Percentiles rank a stretch among this genome's conserved stretches.
Conservation (phyloP, 129 eudicot genomes). For the sunflower (Helianthus annuus) region HanXRQr2.0-SUNRISE NC_035448.2:189863017-189863516, state of each 20-base stretch:
- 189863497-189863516: not conserved
- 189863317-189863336: not conserved
- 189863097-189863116: too few species aligned
- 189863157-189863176: too few species aligned
- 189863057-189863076: too few species aligned
- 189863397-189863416: not conserved
- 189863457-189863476: not conserved
- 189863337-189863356: not conserved
- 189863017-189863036: too few species aligned
- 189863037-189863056: too few species aligned
- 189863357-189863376: slow-evolving; percentile 8
- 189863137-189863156: too few species aligned
- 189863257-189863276: slow-evolving; percentile 7
- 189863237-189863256: not conserved
- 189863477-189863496: not conserved
- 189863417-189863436: not conserved
- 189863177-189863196: too few species aligned
- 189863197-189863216: too few species aligned
- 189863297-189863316: slow-evolving; percentile 11
- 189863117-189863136: too few species aligned
- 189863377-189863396: slow-evolving; percentile 19
- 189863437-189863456: not conserved
- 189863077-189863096: too few species aligned
- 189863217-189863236: not conserved
- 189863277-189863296: slow-evolving; percentile 15